Percentiles rank a stretch among this genome's conserved stretches.
phyloP scores from a whole-genome alignment of 805 yeast species.

The Martiniozyma abietophila region DNA sequence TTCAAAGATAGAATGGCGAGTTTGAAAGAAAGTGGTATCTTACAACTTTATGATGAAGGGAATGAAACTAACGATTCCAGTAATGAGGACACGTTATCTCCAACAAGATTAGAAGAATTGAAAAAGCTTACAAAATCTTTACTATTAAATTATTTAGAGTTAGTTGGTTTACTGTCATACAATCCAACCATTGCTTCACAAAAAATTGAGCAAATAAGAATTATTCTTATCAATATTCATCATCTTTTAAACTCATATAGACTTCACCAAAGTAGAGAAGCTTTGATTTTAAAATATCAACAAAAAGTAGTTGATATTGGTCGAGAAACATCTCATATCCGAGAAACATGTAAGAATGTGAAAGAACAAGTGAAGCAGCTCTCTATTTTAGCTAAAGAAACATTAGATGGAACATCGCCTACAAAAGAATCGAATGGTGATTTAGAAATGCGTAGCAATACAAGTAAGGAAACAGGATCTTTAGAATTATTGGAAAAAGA shows the following conservation, averaged over 20 bases:
- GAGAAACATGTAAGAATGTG: constrained; percentile 31
- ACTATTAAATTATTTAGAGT: constrained; percentile 69
- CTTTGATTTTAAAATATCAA: constrained; percentile 66
- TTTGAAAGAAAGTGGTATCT: constrained; percentile 66
- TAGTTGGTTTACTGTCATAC: constrained; percentile 66
- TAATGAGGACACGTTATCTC: constrained; percentile 29
- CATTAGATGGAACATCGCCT: neutral
- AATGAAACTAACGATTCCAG: constrained; percentile 6
- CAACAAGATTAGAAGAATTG: constrained; percentile 59
- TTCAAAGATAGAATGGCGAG: constrained; percentile 68
- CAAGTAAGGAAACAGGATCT: neutral
- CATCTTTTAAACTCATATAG: constrained; percentile 87
- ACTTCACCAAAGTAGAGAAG: constrained; percentile 91
- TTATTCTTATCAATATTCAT: constrained; percentile 79
- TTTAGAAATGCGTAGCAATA: neutral
- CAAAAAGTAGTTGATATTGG: constrained; percentile 40
- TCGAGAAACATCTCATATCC: constrained; percentile 33
- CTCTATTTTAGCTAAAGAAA: constrained; percentile 3
- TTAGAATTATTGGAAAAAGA: neutral
- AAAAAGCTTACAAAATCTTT: constrained; percentile 74
- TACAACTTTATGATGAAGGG: constrained; percentile 48
- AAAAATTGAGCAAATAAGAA: constrained; percentile 71
- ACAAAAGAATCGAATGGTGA: neutral
- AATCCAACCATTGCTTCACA: constrained; percentile 53
- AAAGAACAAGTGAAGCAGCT: constrained; percentile 28